Percentiles rank a stretch among this genome's conserved stretches.
These are phyloP conservation scores for Ceratobasidium sp. DNA, from an alignment of 1,284 basidiomycete genomes.

Conservation along the genomic window DNA sequence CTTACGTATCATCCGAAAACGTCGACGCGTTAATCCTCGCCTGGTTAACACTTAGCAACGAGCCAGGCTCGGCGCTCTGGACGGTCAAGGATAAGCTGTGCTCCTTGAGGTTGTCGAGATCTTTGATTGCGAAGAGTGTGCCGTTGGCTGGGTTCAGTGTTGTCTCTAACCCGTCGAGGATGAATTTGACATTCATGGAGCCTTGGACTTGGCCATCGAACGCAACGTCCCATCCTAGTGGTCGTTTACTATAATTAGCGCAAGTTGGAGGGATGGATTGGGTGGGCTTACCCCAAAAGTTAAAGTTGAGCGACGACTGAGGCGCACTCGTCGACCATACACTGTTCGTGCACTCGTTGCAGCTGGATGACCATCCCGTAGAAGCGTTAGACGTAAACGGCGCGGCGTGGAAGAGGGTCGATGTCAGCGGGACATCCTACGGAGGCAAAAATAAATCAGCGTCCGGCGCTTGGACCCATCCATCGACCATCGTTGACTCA, in stretches of 20 bases:
- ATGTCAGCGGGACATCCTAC: conserved; percentile 8
- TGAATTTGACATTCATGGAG: conserved; percentile 1
- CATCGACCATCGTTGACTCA: not conserved
- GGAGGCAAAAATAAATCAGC: not conserved
- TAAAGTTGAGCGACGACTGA: not conserved
- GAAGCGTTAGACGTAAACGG: conserved; percentile 26
- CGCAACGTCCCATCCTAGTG: conserved; percentile 20
- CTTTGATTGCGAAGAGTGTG: conserved; percentile 5
- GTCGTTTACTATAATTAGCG: not conserved
- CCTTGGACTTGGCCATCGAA: conserved; percentile 31
- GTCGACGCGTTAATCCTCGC: conserved; percentile 29
- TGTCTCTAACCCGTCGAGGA: conserved; percentile 6
- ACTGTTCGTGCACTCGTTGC: conserved; percentile 21
- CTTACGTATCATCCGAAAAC: conserved; percentile 21
- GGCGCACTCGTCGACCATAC: conserved; percentile 13
- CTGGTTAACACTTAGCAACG: conserved; percentile 15
- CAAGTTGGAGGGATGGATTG: too few relatives aligned
- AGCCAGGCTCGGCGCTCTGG: not conserved
- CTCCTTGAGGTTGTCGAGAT: not conserved
- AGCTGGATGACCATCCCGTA: conserved; percentile 26
- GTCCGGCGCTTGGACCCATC: not conserved
- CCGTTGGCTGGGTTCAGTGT: not conserved
- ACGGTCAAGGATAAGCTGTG: conserved; percentile 3
- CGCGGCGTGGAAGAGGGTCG: not conserved
- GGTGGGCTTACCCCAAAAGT: conserved; percentile 19